Evolutionary conservation across 441 rosid species (phyloP).

Genomic region (Hypseocharis bilobata): DNA sequence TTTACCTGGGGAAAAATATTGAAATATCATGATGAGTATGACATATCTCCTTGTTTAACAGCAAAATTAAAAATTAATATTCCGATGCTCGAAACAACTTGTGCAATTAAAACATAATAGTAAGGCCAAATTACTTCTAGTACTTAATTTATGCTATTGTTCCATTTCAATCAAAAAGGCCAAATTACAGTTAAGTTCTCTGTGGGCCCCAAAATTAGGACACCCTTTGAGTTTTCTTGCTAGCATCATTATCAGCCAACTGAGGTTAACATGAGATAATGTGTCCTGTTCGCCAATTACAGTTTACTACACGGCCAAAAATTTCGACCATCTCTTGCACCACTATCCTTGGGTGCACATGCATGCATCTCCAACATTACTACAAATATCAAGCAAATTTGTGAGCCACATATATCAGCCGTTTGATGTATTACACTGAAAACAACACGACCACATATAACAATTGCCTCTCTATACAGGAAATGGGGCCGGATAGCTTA

Average conservation of each 20-base stretch:
- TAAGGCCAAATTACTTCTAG: background rate
- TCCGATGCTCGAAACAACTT: background rate
- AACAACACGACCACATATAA: background rate
- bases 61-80: background rate
- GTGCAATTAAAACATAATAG: background rate
- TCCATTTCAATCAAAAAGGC: no score
- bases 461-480: background rate
- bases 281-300: no score
- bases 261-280: background rate
- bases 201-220: background rate
- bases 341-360: no score
- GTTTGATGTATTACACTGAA: no score
- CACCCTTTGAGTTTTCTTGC: background rate
- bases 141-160: no score
- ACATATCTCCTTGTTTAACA: background rate
- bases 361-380: no score
- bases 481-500: background rate
- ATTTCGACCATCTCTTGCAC: no score
- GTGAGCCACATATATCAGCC: no score
- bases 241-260: background rate
- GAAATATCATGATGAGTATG: background rate
- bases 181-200: background rate
- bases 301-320: no score
- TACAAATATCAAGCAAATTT: no score
- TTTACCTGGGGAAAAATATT: slow-evolving; percentile 45